Evolutionary conservation across 2,329 filamentous ascomycete species (phyloP), one percentile per base, ranked within the genome.

Genomic region (Ramichloridium luteum): DNA sequence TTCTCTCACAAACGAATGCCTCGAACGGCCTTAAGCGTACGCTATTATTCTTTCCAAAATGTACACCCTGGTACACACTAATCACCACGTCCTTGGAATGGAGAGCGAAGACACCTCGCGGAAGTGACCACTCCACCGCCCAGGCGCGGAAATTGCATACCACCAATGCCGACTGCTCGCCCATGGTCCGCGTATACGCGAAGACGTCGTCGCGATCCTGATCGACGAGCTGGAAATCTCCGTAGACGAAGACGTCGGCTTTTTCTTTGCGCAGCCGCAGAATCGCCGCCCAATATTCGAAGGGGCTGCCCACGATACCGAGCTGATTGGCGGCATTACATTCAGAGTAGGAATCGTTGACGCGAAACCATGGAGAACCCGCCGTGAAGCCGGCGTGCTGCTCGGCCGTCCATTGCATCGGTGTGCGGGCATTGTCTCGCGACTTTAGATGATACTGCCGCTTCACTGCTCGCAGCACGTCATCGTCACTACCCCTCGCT

Each of bases 361-460:
- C 26, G 6, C 27, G 36, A 28, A 42, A 40, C 40, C 40, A 42
- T 11, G 37, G 40, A 8, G 20, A 8, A 8, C 8, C 20, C 8
- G 8, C n/a, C 20, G 8, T n/a, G 57, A 81, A 81, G 2, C 77
- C 77, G 0, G 70, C 73, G 40, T 75, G 64, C 0, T 57, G 56
- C n/a, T 28, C 39, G 1, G 51, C 60, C 34, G 64, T 64, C 77
- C 77, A 82, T 40, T 77, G 74, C 59, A 83, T 72, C 0, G 77
- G 77, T 3, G 72, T 67, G n/a, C 77, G 64, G 6, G 74, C 67
- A 47, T 82, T 37, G 17, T 46, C 43, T n/a, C 44, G 32, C 18
- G 39, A 39, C 28, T 43, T 44, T 26, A 32, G 38, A 26, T 43
- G 38, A 36, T 40, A 27, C 4, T 41, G 30, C 10, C 38, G 23